Conservation (phyloP, 192 early-diverging fungal genomes). For the Dissophora globulifera region DNA sequence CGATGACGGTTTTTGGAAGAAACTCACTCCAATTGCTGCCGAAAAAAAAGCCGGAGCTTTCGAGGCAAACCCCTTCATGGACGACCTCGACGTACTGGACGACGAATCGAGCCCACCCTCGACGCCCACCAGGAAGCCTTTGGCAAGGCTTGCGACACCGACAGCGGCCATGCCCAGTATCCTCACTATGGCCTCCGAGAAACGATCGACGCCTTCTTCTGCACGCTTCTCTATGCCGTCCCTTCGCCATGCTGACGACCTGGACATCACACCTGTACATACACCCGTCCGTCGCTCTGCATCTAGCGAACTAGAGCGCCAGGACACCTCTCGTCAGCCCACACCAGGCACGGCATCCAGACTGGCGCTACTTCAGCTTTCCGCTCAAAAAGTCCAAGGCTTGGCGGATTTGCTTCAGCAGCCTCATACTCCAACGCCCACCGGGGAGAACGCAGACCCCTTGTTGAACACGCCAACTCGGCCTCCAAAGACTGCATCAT, state of each 20-base stretch:
- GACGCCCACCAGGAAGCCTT: constrained; percentile 6
- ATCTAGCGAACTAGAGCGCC: background rate
- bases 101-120: constrained; percentile 9
- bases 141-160: background rate
- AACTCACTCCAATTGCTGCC: background rate
- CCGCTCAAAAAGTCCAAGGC: constrained; percentile 15
- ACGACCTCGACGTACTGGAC: background rate
- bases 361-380: constrained; percentile 22
- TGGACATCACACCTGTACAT: constrained; percentile 16
- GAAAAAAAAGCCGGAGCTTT: background rate
- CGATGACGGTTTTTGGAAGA: constrained; percentile 10
- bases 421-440: background rate
- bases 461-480: background rate
- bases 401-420: constrained; percentile 26
- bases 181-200: no score
- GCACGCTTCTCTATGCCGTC: background rate
- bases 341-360: constrained; percentile 16
- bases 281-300: constrained; percentile 13
- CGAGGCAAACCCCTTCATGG: background rate
- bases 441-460: background rate
- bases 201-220: no score
- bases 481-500: background rate
- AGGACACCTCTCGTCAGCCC: background rate
- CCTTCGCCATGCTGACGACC: background rate
- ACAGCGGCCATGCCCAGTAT: no score